phyloP scores from a whole-genome alignment of 805 yeast genomes.

The Pichia nanzhaoensis region DNA sequence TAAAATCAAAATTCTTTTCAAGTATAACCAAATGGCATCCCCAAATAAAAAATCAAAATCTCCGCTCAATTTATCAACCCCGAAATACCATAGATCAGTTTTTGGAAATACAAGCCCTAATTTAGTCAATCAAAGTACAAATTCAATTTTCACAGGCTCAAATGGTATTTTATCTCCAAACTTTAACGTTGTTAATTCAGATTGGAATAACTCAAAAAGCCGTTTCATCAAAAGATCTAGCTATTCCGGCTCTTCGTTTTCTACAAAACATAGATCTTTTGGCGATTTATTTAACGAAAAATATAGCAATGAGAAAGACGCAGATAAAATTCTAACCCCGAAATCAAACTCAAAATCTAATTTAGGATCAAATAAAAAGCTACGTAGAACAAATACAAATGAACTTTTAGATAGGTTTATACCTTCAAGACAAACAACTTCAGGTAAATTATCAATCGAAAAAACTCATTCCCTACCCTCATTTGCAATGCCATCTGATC shows the following conservation, averaged over 20 bases:
- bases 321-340: neutral
- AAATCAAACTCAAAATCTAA: slow-evolving; percentile 4
- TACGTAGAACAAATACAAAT: slow-evolving; percentile 31
- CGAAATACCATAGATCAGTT: slow-evolving; percentile 24
- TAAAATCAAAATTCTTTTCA: no score
- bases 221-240: slow-evolving; percentile 8
- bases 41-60: neutral
- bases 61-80: neutral
- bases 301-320: neutral
- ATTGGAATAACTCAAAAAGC: slow-evolving; percentile 20
- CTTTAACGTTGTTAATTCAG: slow-evolving; percentile 30
- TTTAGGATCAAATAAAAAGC: slow-evolving; percentile 21
- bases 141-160: slow-evolving; percentile 25
- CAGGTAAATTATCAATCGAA: slow-evolving; percentile 39
- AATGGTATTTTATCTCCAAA: slow-evolving; percentile 30
- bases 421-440: slow-evolving; percentile 47
- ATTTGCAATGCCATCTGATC: slow-evolving; percentile 42
- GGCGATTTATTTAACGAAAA: slow-evolving; percentile 13
- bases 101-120: slow-evolving; percentile 30
- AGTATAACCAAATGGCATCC: neutral
- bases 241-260: slow-evolving; percentile 2
- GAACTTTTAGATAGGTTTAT: slow-evolving; percentile 48
- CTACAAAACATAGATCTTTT: slow-evolving; percentile 5
- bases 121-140: slow-evolving; percentile 21
- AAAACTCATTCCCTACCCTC: slow-evolving; percentile 28